Percentiles rank a stretch among this genome's conserved stretches.
These are phyloP conservation scores for Xanthoconium separans DNA, from an alignment of 1,284 basidiomycete species.

Conservation along the genomic window DNA sequence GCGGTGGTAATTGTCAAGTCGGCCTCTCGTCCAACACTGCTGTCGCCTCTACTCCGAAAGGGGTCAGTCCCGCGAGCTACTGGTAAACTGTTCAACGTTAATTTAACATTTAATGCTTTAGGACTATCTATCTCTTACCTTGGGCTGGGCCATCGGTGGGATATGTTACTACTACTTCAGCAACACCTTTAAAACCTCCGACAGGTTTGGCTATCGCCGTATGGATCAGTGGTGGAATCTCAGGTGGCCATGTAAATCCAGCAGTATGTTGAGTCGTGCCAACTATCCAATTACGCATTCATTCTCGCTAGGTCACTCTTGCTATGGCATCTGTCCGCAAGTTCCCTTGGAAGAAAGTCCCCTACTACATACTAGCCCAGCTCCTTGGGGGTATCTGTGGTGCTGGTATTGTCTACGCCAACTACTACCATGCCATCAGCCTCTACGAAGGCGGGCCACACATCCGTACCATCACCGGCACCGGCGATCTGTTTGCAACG, in stretches of 20 bases:
- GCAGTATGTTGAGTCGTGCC: slow-evolving; percentile 44
- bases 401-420: slow-evolving; percentile 67
- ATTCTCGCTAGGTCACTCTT: slow-evolving; percentile 55
- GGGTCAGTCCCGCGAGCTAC: slow-evolving; percentile 46
- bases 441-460: slow-evolving; percentile 61
- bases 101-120: slow-evolving; percentile 28
- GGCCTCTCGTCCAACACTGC: slow-evolving; percentile 50
- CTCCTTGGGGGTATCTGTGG: slow-evolving; percentile 69
- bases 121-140: slow-evolving; percentile 57
- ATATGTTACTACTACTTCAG: slow-evolving; percentile 6
- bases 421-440: slow-evolving; percentile 76
- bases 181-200: neutral
- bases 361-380: slow-evolving; percentile 70
- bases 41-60: slow-evolving; percentile 55
- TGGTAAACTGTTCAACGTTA: neutral
- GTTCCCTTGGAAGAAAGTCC: slow-evolving; percentile 81
- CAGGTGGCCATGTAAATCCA: slow-evolving; percentile 79
- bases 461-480: slow-evolving; percentile 62
- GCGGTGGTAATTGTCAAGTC: slow-evolving; percentile 63
- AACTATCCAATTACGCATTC: slow-evolving; percentile 8
- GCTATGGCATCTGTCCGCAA: slow-evolving; percentile 65
- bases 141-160: slow-evolving; percentile 68
- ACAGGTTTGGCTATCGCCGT: slow-evolving; percentile 59
- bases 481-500: slow-evolving; percentile 70
- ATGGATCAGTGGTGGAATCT: slow-evolving; percentile 64